Evolutionary conservation across 106 monocot species (phyloP).

Genomic region (Dendrobium chrysotoxum): DNA sequence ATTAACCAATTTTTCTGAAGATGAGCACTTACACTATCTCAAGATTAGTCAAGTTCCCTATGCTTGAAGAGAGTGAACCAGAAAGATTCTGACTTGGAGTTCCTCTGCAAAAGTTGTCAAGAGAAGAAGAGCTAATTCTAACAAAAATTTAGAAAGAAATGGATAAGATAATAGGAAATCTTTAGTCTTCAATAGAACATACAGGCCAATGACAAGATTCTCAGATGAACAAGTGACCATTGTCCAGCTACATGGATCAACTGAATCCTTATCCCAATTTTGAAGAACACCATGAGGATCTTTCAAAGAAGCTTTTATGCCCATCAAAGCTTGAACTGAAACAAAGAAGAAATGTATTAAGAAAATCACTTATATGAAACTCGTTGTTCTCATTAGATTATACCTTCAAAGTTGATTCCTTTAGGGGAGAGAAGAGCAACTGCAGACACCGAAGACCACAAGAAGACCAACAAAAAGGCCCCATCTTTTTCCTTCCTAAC

Average conservation of each 20-base stretch:
- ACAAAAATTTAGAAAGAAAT: not conserved
- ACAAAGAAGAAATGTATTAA: not conserved
- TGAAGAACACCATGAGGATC: constrained; percentile 40
- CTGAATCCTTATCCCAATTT: constrained; percentile 52
- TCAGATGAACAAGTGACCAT: constrained; percentile 42
- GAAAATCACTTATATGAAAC: not conserved
- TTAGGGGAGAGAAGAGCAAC: constrained; percentile 34
- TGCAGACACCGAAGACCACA: constrained; percentile 18
- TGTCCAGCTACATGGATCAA: constrained; percentile 63
- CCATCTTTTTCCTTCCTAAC: not conserved
- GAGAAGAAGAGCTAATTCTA: not conserved
- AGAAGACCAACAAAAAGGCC: constrained; percentile 12
- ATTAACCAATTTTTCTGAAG: not conserved
- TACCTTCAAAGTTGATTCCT: constrained; percentile 54
- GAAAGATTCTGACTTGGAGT: constrained; percentile 44
- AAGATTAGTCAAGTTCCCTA: constrained; percentile 50
- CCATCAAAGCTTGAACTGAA: constrained; percentile 53
- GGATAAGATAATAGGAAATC: not conserved
- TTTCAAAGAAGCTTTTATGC: constrained; percentile 28
- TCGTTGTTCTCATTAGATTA: not conserved
- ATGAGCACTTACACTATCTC: constrained; percentile 28
- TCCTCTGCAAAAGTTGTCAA: constrained; percentile 18
- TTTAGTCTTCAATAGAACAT: not conserved
- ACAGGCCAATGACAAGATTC: constrained; percentile 50
- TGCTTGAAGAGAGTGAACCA: constrained; percentile 41